These are phyloP conservation scores for Ashbya aceris DNA, from an alignment of 1,139 yeast species.

Conservation along the genomic window DNA sequence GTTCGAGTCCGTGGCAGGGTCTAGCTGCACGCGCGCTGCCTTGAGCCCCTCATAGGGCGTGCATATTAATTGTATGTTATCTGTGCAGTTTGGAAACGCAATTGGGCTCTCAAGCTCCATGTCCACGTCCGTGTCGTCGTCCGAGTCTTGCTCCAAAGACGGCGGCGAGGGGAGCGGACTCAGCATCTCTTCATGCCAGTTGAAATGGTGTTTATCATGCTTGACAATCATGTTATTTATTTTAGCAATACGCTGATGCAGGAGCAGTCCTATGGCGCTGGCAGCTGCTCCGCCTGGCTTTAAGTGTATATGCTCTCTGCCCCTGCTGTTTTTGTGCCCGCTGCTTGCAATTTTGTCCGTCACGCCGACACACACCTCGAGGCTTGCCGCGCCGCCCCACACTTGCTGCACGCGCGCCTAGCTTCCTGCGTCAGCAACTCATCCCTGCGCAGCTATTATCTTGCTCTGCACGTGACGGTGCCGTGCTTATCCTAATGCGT, in stretches of 20 bases:
- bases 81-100: neutral
- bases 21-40: slow-evolving; percentile 1
- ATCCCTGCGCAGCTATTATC: no score
- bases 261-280: no score
- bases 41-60: slow-evolving; percentile 3
- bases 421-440: no score
- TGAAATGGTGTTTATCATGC: slow-evolving; percentile 4
- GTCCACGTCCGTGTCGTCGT: slow-evolving; percentile 1
- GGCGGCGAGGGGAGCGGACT: slow-evolving; percentile 3
- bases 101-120: slow-evolving; percentile 2
- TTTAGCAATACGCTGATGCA: neutral
- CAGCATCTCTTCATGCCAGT: slow-evolving; percentile 3
- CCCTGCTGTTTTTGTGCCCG: no score
- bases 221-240: slow-evolving; percentile 4
- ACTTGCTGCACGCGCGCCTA: no score
- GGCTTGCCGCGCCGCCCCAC: no score
- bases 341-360: no score
- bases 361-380: no score
- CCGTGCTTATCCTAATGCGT: no score
- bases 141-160: slow-evolving; percentile 1
- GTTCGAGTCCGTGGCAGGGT: slow-evolving; percentile 2
- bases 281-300: no score
- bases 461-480: no score
- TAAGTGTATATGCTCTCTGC: no score
- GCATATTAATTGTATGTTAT: slow-evolving; percentile 4